These are phyloP conservation scores for Candida freyschussii DNA, from an alignment of 1,139 yeast species.

Conservation along the genomic window DNA sequence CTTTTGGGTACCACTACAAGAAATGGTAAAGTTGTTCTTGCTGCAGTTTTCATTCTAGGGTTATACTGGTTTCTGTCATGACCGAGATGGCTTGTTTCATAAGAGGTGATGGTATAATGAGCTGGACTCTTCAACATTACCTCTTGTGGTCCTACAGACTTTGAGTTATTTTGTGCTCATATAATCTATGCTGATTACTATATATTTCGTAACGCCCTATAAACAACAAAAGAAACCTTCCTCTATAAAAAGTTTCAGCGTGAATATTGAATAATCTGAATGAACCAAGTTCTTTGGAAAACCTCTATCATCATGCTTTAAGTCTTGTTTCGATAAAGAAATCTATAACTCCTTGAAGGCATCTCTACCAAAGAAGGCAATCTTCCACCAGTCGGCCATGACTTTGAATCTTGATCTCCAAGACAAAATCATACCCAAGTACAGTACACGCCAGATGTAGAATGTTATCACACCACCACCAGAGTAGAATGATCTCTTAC, in stretches of 20 bases:
- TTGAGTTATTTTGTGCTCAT: no score
- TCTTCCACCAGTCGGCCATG: constrained; percentile 83
- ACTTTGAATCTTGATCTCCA: constrained; percentile 85
- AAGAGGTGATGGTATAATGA: no score
- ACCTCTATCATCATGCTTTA: neutral
- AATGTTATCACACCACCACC: constrained; percentile 89
- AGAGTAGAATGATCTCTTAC: constrained; percentile 79
- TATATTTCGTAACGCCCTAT: no score
- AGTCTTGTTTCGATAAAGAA: neutral
- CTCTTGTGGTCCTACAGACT: no score
- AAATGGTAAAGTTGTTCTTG: neutral
- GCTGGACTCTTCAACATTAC: no score
- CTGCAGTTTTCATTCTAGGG: neutral
- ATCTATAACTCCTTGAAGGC: constrained; percentile 38
- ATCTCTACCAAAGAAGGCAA: constrained; percentile 87
- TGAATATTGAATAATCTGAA: no score
- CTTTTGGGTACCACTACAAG: neutral
- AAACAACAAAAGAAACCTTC: no score
- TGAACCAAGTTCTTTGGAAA: neutral
- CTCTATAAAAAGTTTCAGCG: no score
- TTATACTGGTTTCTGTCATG: neutral
- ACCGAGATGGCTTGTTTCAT: no score
- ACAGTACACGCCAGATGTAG: constrained; percentile 91
- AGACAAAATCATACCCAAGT: constrained; percentile 86
- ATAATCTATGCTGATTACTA: no score